Base-by-base conservation (phyloP, 139 green algal genomes). In the Chlamydomonas schloesseri region DNA sequence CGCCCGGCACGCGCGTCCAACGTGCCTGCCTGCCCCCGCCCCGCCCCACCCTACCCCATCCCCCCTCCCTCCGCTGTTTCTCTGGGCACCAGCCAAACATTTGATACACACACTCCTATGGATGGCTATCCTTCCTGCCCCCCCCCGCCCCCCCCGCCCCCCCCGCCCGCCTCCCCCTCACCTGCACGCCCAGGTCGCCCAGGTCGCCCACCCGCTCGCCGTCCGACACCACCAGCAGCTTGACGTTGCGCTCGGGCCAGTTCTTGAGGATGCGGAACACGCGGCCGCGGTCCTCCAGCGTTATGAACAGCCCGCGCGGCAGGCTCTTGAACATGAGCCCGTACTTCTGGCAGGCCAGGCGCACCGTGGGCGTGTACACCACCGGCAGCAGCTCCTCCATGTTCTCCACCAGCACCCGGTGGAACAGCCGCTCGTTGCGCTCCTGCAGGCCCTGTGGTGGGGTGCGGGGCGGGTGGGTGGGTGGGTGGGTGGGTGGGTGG, bases 341-440 rank as follows among this genome's bases (percentile, higher is more conserved):
- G 73, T 90, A 90, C 71, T 78, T 76, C 53, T 85, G 79, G 64
- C 86, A 87, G 62, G 58, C 69, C 71, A 75, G 58, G 33, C 73
- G 82, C 71, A 88, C 71, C 18, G 73, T 88, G n/a, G 57, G 64
- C 23, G 76, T 78, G 36, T 75, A 88, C n/a, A 83, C 83, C 42
- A 98, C 86, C 0, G 96, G 96, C 88, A 97, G 85, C 78, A 98
- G 92, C 93, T 98, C 96, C 87, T 97, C 95, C 37, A 97, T 93
- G 89, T 98, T 91, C 72, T 97, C 91, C 70, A 91, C 73, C 55
- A 98, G 88, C 65, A 98, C 95, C 20, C 95, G 89, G 91, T 96
- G 97, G 91, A 97, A 99, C 0, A 99, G 93, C 24, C 93, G 90
- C 89, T 99, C 95, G 82, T 98, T 99, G 65, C 96, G 91, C 86